Evolutionary conservation across 495 filamentous ascomycete species (phyloP), one percentile per base, ranked within the genome.

Genomic region (Aspergillus homomorphus): DNA sequence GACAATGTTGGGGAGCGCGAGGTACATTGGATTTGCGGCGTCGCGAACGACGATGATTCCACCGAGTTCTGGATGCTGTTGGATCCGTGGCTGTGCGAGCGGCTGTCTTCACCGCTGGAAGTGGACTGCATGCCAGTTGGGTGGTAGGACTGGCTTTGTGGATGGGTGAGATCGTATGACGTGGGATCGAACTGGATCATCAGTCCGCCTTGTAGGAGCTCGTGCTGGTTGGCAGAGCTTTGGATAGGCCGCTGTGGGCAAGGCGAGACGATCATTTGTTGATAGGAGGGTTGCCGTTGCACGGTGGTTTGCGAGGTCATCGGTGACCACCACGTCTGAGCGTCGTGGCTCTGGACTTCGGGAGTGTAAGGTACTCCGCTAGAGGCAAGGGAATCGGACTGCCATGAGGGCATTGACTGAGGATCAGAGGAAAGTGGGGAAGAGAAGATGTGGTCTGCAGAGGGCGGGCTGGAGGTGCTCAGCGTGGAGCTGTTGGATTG

Each of bases 171-270:
- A 23, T 73, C 72, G 53, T 73, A 74, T 23, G 53, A 43, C 12
- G 77, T 72, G 16, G 70, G 68, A 56, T 75, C 69, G 49, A 77
- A 63, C 59, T 80, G 76, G 43, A 79, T 78, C 77, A 80, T 78
- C 28, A 79, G 71, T 8, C 77, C 75, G 19, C 70, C 73, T 66
- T 75, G 71, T 58, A 77, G 71, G 57, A 77, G 65, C 50, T 74
- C 71, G 62, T 70, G 70, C 49, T 70, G 73, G 44, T 58, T 63
- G n/a, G 62, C 58, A 43, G 69, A 56, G 49, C 46, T 64, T 59
- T 70, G 68, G 52, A 76, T 67, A 14, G 67, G 58, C 50, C 65
- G 64, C 42, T 74, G 67, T 30, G 70, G 66, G n/a, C 66, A 53
- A 2, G 75, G 70, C 6, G 74, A 73, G 54, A 68, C 52, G 33